Percentiles rank a stretch among this genome's conserved stretches.
Evolutionary conservation across 345 rosid species (phyloP).

Genomic region (Microthlaspi erraticum): DNA sequence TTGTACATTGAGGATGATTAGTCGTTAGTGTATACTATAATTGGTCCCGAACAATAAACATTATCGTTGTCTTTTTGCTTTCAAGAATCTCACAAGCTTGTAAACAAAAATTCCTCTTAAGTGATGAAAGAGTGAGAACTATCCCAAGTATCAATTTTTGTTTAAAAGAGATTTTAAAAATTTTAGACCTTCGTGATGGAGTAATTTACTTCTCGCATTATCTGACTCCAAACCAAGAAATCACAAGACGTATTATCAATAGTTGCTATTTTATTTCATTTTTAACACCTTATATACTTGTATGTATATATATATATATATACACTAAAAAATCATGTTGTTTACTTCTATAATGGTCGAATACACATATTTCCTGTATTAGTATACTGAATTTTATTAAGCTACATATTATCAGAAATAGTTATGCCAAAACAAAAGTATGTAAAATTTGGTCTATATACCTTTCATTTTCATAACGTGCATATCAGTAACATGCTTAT

Average conservation of each 20-base stretch:
- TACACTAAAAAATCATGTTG: no score
- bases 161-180: background rate
- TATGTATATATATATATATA: no score
- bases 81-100: constrained; percentile 33
- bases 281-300: no score
- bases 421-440: background rate
- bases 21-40: constrained; percentile 19
- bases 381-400: background rate
- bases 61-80: constrained; percentile 31
- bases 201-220: background rate
- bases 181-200: background rate
- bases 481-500: no score
- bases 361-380: no score
- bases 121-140: constrained; percentile 10
- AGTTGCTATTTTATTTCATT: background rate
- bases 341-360: no score
- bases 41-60: constrained; percentile 5
- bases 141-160: background rate
- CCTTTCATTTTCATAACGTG: no score
- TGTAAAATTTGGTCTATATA: background rate
- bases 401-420: background rate
- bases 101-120: constrained; percentile 27
- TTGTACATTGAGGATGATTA: constrained; percentile 17
- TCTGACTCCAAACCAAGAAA: background rate
- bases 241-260: background rate